A percentile compares a stretch with the other conserved stretches of the same genome.
Conservation (phyloP, 108 stramenopile genomes). For the Epithemia pelagica region DNA sequence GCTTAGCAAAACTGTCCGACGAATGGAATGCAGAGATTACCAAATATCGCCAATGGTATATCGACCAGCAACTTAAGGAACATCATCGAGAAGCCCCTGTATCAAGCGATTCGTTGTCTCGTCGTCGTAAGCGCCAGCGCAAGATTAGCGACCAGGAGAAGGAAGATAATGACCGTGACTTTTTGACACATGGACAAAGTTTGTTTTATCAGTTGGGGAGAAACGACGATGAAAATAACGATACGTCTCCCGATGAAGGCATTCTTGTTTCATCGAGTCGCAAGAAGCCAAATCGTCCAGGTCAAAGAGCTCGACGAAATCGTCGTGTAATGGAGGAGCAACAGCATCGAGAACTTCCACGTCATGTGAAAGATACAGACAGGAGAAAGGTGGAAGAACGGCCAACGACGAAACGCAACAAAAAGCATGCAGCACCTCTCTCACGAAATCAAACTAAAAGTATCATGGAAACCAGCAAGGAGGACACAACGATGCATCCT, state of each 20-base stretch:
- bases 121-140: neutral
- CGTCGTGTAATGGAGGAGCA: slow-evolving; percentile 71
- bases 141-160: slow-evolving; percentile 10
- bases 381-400: neutral
- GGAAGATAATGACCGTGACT: neutral
- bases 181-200: slow-evolving; percentile 1
- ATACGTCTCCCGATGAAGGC: slow-evolving; percentile 10
- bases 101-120: neutral
- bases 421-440: neutral
- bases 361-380: neutral
- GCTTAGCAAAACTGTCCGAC: slow-evolving; percentile 44
- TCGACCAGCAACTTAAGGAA: slow-evolving; percentile 23
- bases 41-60: slow-evolving; percentile 56
- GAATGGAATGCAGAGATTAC: slow-evolving; percentile 63
- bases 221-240: slow-evolving; percentile 13
- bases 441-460: neutral
- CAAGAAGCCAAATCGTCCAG: slow-evolving; percentile 49
- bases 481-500: slow-evolving; percentile 46
- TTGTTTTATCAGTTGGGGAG: slow-evolving; percentile 7
- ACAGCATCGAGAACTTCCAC: slow-evolving; percentile 26
- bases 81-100: too few species aligned
- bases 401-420: neutral
- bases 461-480: neutral
- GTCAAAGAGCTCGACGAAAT: slow-evolving; percentile 71
- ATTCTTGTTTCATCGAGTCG: slow-evolving; percentile 15